Conservation (phyloP, 495 filamentous ascomycete genomes). For the Pyronema omphalodes region DNA sequence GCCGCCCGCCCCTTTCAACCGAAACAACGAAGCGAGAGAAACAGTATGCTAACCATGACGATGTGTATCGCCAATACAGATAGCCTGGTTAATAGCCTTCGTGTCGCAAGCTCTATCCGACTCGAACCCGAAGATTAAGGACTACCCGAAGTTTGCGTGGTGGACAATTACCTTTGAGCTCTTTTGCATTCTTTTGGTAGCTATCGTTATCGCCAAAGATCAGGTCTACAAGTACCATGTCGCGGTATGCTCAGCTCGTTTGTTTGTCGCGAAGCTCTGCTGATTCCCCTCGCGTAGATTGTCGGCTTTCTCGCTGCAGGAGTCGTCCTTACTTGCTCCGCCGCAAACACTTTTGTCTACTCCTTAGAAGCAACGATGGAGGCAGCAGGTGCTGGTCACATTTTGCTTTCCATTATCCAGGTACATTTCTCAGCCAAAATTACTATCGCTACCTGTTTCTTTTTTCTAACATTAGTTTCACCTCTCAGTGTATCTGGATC, state of each 20-base stretch:
- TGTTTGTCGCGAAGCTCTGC: neutral
- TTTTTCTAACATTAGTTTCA: neutral
- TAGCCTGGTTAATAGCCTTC: conserved; percentile 88
- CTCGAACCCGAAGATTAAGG: conserved; percentile 27
- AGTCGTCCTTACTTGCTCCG: conserved; percentile 64
- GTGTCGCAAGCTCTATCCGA: conserved; percentile 66
- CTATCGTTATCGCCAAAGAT: conserved; percentile 63
- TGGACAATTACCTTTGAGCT: conserved; percentile 77
- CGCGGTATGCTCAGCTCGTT: conserved; percentile 37
- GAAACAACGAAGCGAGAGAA: neutral
- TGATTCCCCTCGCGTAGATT: conserved; percentile 30
- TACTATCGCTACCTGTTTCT: neutral
- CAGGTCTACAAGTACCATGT: conserved; percentile 72
- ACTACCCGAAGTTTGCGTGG: conserved; percentile 76
- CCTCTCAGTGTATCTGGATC: conserved; percentile 80
- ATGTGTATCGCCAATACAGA: conserved; percentile 32
- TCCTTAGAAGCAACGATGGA: conserved; percentile 48
- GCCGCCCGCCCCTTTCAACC: neutral
- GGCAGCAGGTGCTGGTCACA: conserved; percentile 81
- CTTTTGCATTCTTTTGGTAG: conserved; percentile 59
- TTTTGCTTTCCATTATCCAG: conserved; percentile 85
- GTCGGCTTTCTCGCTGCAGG: conserved; percentile 71
- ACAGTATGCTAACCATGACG: neutral
- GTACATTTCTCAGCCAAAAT: conserved; percentile 36
- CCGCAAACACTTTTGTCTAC: conserved; percentile 69